Evolutionary conservation across 2,329 filamentous ascomycete species (phyloP).

Genomic region (Aspergillus aculeatus): DNA sequence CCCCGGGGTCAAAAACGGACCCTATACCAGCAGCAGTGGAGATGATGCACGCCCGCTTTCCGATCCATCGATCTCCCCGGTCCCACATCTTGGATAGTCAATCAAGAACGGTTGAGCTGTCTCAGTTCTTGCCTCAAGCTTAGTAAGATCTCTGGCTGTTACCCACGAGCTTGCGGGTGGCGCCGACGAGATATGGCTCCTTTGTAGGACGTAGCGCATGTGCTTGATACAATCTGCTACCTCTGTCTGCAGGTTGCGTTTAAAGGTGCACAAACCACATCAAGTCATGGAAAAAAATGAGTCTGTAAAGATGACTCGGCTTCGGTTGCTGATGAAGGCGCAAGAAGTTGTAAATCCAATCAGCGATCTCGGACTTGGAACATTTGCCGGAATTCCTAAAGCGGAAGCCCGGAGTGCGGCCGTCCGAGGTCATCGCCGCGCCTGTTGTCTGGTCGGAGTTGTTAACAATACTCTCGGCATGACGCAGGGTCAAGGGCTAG

Average conservation of each 20-base stretch:
- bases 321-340: too few species aligned
- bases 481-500: not conserved
- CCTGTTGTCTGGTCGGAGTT: not conserved
- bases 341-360: not conserved
- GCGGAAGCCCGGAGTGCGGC: not conserved
- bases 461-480: not conserved
- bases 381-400: not conserved
- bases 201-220: too few species aligned
- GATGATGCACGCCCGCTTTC: not conserved
- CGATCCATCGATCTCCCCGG: not conserved
- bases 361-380: not conserved
- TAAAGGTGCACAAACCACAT: too few species aligned
- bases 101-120: not conserved
- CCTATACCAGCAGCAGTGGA: not conserved
- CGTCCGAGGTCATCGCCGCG: not conserved
- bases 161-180: too few species aligned
- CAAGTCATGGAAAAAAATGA: too few species aligned
- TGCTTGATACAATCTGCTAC: too few species aligned
- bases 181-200: too few species aligned
- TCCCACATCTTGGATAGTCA: not conserved
- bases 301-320: too few species aligned
- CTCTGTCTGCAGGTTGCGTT: too few species aligned
- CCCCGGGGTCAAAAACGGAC: not conserved
- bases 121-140: too few species aligned
- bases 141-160: too few species aligned